These are phyloP conservation scores for Suillus weaverae DNA, from an alignment of 768 basidiomycete species.

Conservation along the genomic window DNA sequence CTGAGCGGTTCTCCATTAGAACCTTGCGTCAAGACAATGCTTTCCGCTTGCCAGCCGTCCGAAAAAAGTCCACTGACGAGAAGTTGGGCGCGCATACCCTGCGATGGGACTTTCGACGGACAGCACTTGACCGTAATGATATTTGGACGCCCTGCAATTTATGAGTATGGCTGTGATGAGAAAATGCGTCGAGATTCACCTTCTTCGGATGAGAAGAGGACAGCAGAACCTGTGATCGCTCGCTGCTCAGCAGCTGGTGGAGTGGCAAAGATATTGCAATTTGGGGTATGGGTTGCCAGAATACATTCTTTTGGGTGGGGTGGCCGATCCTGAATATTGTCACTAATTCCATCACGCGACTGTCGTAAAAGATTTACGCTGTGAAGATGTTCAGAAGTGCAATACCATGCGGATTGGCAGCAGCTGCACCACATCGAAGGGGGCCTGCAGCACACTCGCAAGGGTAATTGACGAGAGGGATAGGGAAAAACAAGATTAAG, in stretches of 20 bases:
- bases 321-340: conserved; percentile 67
- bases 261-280: conserved; percentile 68
- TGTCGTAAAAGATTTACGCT: conserved; percentile 43
- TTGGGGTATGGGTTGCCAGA: conserved; percentile 46
- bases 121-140: conserved; percentile 70
- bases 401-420: conserved; percentile 82
- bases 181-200: conserved; percentile 41
- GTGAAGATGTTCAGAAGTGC: conserved; percentile 72
- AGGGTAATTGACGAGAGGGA: conserved; percentile 65
- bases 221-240: conserved; percentile 64
- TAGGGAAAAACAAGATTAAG: conserved; percentile 31
- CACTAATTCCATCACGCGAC: conserved; percentile 4
- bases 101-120: conserved; percentile 64
- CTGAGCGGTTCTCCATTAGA: conserved; percentile 78
- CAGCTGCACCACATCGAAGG: conserved; percentile 89
- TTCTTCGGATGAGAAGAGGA: conserved; percentile 77
- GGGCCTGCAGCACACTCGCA: conserved; percentile 69
- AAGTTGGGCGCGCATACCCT: conserved; percentile 72
- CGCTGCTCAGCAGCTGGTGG: conserved; percentile 72
- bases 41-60: conserved; percentile 55
- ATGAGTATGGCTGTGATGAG: conserved; percentile 9
- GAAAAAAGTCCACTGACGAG: conserved; percentile 61
- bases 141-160: conserved; percentile 61
- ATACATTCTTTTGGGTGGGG: conserved; percentile 70
- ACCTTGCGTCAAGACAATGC: conserved; percentile 77